Conservation (phyloP, 2,329 filamentous ascomycete genomes). For the Magnaporthiopsis rhizophila region DNA sequence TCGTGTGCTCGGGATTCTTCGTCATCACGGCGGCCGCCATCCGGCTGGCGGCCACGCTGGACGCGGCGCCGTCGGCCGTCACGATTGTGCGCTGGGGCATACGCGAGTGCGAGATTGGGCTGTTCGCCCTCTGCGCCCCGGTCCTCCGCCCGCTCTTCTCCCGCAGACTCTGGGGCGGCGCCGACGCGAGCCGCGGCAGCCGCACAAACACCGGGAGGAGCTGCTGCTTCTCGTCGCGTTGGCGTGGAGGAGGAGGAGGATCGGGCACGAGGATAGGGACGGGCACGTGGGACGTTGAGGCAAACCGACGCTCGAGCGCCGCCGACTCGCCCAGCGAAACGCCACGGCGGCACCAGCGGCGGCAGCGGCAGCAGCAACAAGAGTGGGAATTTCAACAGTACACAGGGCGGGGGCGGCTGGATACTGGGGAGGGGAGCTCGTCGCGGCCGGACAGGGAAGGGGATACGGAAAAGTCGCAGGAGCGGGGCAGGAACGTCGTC, state of each 20-base stretch:
- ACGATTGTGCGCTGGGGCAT: constrained; percentile 2
- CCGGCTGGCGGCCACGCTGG: neutral
- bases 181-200: no score
- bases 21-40: constrained; percentile 3
- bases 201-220: neutral
- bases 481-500: no score
- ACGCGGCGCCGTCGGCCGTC: constrained; percentile 1
- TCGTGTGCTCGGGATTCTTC: constrained; percentile 3
- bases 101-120: neutral
- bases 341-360: neutral
- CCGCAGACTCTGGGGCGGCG: neutral
- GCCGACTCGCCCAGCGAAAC: no score
- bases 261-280: no score
- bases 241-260: no score
- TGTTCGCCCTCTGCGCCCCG: neutral
- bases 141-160: constrained; percentile 1
- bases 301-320: neutral
- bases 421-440: no score
- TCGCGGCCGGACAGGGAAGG: no score
- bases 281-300: neutral
- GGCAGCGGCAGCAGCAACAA: neutral
- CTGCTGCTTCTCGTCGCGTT: neutral
- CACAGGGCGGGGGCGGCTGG: neutral
- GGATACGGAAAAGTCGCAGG: no score
- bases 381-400: neutral